Evolutionary conservation across 176 grass and related monocot species (phyloP).

Genomic region (Carex kokanica): DNA sequence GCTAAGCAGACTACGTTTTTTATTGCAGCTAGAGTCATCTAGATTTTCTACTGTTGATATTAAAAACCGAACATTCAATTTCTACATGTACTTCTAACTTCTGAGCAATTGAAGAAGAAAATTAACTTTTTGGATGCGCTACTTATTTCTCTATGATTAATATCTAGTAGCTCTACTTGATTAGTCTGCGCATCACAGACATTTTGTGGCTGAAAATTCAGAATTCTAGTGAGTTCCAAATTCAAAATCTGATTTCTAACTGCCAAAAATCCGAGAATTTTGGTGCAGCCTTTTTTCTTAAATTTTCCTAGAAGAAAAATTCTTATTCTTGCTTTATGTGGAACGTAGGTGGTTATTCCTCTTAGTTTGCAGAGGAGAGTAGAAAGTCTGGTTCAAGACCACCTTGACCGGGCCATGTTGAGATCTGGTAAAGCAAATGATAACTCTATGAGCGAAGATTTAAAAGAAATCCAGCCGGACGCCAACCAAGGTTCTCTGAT

Average conservation of each 20-base stretch:
- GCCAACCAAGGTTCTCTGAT: slow-evolving; percentile 63
- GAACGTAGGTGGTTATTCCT: slow-evolving; percentile 72
- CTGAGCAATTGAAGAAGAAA: neutral
- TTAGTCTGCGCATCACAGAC: neutral
- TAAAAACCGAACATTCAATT: neutral
- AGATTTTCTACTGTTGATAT: neutral
- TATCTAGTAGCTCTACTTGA: neutral
- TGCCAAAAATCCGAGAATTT: neutral
- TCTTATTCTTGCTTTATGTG: slow-evolving; percentile 1
- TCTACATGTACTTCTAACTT: neutral
- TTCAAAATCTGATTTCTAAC: slow-evolving; percentile 7
- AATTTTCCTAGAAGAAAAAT: neutral
- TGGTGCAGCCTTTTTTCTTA: neutral
- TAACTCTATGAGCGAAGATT: slow-evolving; percentile 28
- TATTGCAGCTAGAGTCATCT: neutral
- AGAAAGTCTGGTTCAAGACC: slow-evolving; percentile 77
- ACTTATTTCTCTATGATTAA: neutral
- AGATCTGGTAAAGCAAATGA: slow-evolving; percentile 32
- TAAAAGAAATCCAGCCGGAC: slow-evolving; percentile 37
- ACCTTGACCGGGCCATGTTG: slow-evolving; percentile 60
- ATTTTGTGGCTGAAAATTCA: neutral
- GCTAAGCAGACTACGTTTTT: neutral
- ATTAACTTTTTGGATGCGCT: neutral
- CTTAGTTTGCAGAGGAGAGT: slow-evolving; percentile 95
- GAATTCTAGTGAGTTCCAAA: neutral